Evolutionary conservation across 176 grass and related monocot genomes (phyloP), one percentile per base, ranked within the genome.

Genomic region (Chrysopogon serrulatus): DNA sequence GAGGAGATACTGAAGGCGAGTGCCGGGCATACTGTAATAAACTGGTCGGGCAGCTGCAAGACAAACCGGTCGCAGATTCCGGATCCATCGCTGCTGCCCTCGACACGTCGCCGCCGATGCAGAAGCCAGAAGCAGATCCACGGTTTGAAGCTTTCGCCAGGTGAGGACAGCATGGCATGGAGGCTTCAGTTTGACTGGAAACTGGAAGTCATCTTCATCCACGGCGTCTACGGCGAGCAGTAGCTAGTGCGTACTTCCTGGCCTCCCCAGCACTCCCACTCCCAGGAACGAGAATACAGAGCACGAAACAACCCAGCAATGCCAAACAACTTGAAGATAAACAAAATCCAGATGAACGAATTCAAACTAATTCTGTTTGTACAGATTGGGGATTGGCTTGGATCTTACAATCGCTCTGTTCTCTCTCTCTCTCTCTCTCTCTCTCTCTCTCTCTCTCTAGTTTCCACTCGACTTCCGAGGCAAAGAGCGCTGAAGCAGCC

Each of bases 31-130:
- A 83, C n/a, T n/a, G n/a, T n/a, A n/a, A n/a, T n/a, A 78, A 63
- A n/a, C 65, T 61, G 60, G 78, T 81, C 78, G 78, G 70, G 85
- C 70, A 27, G 59, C 69, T 3, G 77, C 69, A 14, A 33, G 69
- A 81, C 85, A 87, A 34, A 40, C 33, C 37, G 33, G 85, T 81
- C 57, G 57, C 77, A 61, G 35, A 81, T 81, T 56, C 59, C 85
- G 85, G 78, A 87, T 87, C 78, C 70, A 16, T 18, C n/a, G 45
- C 61, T 32, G 45, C 70, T 49, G 60, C 19, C 21, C 35, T 81
- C 48, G 78, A 82, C 70, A 76, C 61, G 85, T 82, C 61, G 68
- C 77, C 26, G 56, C 56, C 68, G n/a, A 45, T 33, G 76, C 59
- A 32, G 77, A n/a, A n/a, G n/a, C n/a, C 59, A 41, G 34, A 47